Percentiles rank a stretch among this genome's conserved stretches.
Evolutionary conservation across 2,329 filamentous ascomycete species (phyloP).

Genomic region (Beauveria caledonica): DNA sequence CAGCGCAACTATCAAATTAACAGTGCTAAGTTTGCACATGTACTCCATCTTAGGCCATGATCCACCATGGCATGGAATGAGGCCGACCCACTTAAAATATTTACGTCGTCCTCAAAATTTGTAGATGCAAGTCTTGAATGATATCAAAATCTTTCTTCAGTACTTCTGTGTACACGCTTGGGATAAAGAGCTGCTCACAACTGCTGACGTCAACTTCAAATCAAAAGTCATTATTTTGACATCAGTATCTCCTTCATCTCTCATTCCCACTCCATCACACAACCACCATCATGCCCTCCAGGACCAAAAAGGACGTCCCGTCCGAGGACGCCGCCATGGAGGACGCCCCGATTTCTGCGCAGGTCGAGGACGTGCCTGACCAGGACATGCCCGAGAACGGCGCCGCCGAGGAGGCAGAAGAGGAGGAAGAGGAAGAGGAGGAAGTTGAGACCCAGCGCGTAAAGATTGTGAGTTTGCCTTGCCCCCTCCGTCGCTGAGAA

Average conservation of each 20-base stretch:
- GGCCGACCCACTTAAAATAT: not conserved
- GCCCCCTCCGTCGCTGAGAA: no score
- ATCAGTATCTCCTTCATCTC: no score
- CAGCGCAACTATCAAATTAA: not conserved
- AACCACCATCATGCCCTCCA: constrained; percentile 30
- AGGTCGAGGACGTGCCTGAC: constrained; percentile 26
- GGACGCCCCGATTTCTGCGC: constrained; percentile 33
- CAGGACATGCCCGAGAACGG: constrained; percentile 23
- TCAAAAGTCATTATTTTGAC: no score
- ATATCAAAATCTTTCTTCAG: constrained; percentile 4
- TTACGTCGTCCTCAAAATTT: not conserved
- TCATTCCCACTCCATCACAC: not conserved
- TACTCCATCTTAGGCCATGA: not conserved
- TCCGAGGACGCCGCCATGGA: constrained; percentile 35
- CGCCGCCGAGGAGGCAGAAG: constrained; percentile 20
- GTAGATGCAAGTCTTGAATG: constrained; percentile 2
- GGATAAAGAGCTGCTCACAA: not conserved
- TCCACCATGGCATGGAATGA: not conserved
- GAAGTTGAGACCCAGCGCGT: constrained; percentile 46
- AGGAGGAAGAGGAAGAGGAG: constrained; percentile 34
- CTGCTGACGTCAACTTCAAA: not conserved
- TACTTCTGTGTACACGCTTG: not conserved
- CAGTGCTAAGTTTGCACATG: not conserved
- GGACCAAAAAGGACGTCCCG: constrained; percentile 27
- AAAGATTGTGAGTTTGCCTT: constrained; percentile 43